phyloP scores from a whole-genome alignment of 2,329 filamentous ascomycete genomes.

The Bipolaris cookei region DNA sequence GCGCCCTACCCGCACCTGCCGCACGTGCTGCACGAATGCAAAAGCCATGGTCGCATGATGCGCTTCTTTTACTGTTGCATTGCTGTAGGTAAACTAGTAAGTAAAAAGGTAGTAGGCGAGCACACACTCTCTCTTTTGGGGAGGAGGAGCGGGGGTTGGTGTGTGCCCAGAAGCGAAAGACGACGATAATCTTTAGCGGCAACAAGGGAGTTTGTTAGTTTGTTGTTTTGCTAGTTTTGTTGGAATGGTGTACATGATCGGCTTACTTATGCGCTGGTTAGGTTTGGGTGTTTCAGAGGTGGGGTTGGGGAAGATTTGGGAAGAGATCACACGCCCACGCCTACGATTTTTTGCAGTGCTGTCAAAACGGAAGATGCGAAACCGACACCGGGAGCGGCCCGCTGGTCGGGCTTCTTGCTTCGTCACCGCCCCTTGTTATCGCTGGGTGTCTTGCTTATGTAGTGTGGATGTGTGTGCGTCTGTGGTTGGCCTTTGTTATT shows the following conservation, averaged over 20 bases:
- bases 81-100: no score
- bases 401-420: conserved; percentile 17
- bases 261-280: neutral
- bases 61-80: neutral
- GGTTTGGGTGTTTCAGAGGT: neutral
- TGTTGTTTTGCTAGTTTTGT: neutral
- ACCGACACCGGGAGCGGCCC: conserved; percentile 29
- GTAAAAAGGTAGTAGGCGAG: no score
- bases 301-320: neutral
- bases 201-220: no score
- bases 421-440: neutral
- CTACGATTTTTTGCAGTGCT: neutral
- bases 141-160: neutral
- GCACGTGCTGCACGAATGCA: neutral
- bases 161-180: no score
- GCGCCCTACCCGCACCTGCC: conserved; percentile 19
- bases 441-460: conserved; percentile 3
- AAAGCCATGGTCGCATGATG: conserved; percentile 5
- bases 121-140: no score
- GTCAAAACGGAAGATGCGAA: neutral
- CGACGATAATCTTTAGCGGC: no score
- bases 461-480: neutral
- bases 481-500: neutral
- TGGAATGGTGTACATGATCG: neutral
- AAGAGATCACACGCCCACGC: no score